Conservation (phyloP, 163 green algal genomes). For the Dunaliella salina region DNA sequence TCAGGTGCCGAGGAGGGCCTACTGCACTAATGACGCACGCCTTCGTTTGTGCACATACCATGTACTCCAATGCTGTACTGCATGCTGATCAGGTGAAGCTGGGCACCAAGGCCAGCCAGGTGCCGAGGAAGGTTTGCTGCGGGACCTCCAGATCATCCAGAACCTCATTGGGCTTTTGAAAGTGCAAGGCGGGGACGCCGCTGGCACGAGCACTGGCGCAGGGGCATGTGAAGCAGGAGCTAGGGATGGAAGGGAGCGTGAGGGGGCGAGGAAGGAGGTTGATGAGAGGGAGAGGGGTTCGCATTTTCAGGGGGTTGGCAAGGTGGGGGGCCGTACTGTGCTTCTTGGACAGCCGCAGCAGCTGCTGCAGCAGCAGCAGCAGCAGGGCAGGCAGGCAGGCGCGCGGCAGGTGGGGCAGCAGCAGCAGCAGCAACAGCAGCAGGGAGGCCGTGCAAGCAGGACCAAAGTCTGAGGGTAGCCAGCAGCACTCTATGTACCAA, state of each 20-base stretch:
- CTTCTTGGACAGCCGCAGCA: neutral
- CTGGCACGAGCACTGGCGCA: neutral
- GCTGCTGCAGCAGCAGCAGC: neutral
- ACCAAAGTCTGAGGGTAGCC: no score
- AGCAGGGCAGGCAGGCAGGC: neutral
- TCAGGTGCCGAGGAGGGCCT: no score
- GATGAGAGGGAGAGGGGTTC: neutral
- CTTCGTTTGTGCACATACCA: no score
- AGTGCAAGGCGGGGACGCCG: conserved; percentile 2
- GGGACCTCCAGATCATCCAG: conserved; percentile 52
- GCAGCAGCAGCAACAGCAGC: conserved; percentile 7
- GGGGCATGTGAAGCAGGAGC: neutral
- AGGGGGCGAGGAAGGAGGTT: neutral
- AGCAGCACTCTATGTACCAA: no score
- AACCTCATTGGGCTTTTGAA: conserved; percentile 46
- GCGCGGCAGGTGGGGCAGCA: neutral
- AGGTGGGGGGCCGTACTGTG: neutral
- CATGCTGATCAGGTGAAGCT: conserved; percentile 26
- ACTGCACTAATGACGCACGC: no score
- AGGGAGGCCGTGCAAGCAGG: neutral
- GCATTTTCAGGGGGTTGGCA: neutral
- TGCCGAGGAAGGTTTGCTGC: conserved; percentile 51
- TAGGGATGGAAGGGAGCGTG: neutral
- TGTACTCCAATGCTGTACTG: neutral
- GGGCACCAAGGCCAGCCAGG: conserved; percentile 4